A percentile compares a stretch with the other conserved stretches of the same genome.
Evolutionary conservation across 75 land plant genomes (phyloP).

Genomic region (Cunninghamia lanceolata): DNA sequence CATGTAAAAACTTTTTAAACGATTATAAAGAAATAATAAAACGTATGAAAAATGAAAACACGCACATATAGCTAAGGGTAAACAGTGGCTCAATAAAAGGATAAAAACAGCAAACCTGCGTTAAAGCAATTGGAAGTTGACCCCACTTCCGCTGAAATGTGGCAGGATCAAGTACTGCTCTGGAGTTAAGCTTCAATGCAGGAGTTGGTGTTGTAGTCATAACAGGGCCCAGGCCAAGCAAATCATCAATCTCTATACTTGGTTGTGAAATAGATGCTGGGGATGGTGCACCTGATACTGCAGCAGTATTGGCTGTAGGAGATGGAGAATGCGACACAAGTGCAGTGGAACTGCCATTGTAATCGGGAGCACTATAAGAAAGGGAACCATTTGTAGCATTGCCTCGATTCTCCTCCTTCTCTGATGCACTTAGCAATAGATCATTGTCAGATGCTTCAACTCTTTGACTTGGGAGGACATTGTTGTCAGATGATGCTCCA

Average conservation of each 20-base stretch:
- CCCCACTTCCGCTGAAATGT: constrained; percentile 95
- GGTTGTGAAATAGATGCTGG: constrained; percentile 18
- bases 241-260: constrained; percentile 74
- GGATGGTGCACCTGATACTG: constrained; percentile 17
- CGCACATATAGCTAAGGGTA: not conserved
- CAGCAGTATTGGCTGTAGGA: constrained; percentile 21
- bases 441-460: constrained; percentile 94
- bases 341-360: constrained; percentile 27
- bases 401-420: constrained; percentile 71
- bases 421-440: constrained; percentile 75
- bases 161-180: constrained; percentile 75
- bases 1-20: not conserved
- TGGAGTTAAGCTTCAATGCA: constrained; percentile 65
- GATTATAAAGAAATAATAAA: not conserved
- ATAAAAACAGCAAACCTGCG: constrained; percentile 54
- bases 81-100: not conserved
- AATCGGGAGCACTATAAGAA: constrained; percentile 68
- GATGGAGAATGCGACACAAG: constrained; percentile 15
- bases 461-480: constrained; percentile 51
- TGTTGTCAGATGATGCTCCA: constrained; percentile 37
- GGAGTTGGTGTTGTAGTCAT: constrained; percentile 38
- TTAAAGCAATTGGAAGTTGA: constrained; percentile 65
- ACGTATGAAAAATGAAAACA: not conserved
- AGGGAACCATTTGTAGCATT: constrained; percentile 52
- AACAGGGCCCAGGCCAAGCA: constrained; percentile 64